Evolutionary conservation across 768 basidiomycete species (phyloP), one percentile per base, ranked within the genome.

Genomic region (Mycena belliarum): DNA sequence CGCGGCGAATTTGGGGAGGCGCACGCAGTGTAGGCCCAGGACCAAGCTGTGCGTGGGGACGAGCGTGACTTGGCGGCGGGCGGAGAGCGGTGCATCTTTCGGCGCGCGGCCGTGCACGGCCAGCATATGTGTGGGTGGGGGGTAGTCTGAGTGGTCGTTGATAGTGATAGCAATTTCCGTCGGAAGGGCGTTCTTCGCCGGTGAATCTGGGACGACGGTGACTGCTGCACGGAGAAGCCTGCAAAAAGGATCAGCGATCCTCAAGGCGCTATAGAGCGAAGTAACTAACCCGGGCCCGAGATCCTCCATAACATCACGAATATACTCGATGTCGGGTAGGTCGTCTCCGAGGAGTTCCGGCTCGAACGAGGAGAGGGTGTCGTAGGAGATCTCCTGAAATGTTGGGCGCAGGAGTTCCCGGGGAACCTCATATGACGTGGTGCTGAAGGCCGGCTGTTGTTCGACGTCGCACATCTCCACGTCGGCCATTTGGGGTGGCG

Each of bases 11-110:
- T 74, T 69, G 16, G 81, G 80, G 6, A 84, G 72, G 44, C 76
- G 72, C 20, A 82, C 67, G 64, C 81, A 85, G 61, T 81, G 74
- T 2, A 81, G 72, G 3, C 79, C 81, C 45, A 85, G 76, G 28
- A 85, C 73, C 33, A 83, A 65, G 8, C 78, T 76, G 64, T 86
- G 84, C 6, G 77, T 72, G 15, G 85, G 79, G 47, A 80, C 77
- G 54, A 86, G 74, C 11, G 73, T 57, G 3, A 66, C 50, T 40
- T 54, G 43, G 23, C 53, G 59, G 26, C 48, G 59, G 24, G 46
- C 29, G 42, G 28, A 9, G 23, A 10, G 12, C 12, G 33, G 16
- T 15, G 12, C 47, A 33, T 55, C 52, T n/a, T 48, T 55, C 14
- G 47, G n/a, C 2, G 72, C 68, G 25, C 26, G 44, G 21, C 21